Evolutionary conservation across 1,284 basidiomycete species (phyloP).

Genomic region (Irpex lacteus): DNA sequence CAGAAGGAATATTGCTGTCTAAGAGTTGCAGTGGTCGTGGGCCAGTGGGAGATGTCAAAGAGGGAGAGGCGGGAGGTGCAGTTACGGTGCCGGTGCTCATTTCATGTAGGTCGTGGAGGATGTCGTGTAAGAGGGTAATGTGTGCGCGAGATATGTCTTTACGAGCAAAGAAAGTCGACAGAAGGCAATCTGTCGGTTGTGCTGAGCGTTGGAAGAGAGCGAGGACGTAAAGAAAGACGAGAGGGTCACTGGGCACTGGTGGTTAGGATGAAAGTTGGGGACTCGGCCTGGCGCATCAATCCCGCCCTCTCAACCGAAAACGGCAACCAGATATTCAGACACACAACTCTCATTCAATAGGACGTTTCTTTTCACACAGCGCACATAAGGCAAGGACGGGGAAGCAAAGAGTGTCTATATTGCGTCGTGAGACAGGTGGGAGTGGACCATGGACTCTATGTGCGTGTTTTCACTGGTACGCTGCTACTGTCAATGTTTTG

Average conservation of each 20-base stretch:
- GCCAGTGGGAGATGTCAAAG: conserved; percentile 12
- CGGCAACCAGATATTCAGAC: not conserved
- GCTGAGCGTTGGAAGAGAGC: not conserved
- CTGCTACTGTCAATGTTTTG: conserved; percentile 24
- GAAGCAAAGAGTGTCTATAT: not conserved
- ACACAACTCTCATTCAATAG: not conserved
- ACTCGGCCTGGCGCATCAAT: not conserved
- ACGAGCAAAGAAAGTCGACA: not conserved
- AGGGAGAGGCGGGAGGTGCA: not conserved
- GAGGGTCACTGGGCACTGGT: not conserved
- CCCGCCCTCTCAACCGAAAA: not conserved
- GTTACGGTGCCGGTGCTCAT: conserved; percentile 3
- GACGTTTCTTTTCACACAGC: not conserved
- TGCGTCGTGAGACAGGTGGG: not conserved
- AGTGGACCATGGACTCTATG: not conserved
- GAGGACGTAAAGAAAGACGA: not conserved
- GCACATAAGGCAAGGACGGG: not conserved
- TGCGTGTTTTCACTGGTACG: not conserved
- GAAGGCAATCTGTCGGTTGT: not conserved
- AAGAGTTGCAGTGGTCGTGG: conserved; percentile 30
- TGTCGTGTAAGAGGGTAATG: not conserved
- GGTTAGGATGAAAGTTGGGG: not conserved
- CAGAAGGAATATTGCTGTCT: conserved; percentile 23
- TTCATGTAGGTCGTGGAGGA: not conserved
- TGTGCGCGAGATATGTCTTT: not conserved